Evolutionary conservation across 768 basidiomycete species (phyloP).

Genomic region (Antrodiella citrinella): DNA sequence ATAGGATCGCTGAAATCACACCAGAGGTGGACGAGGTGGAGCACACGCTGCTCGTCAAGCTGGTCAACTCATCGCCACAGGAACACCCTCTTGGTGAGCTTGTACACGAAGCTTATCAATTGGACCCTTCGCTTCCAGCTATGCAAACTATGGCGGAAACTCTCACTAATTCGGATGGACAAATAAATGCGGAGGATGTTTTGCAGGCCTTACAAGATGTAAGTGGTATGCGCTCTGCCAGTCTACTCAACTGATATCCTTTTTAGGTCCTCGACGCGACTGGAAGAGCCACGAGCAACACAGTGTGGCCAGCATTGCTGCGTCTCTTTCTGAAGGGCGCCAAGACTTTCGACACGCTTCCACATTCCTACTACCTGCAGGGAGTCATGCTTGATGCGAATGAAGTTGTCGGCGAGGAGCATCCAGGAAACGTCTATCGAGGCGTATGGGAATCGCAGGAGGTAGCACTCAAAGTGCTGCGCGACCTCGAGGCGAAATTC

Average conservation of each 20-base stretch:
- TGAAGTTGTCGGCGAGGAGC: not conserved
- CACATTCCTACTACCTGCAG: not conserved
- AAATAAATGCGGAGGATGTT: not conserved
- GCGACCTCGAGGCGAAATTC: too few species aligned
- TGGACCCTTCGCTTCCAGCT: too few species aligned
- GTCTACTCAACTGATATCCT: not conserved
- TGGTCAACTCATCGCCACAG: too few species aligned
- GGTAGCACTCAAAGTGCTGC: not conserved
- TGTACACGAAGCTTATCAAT: too few species aligned
- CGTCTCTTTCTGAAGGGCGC: not conserved
- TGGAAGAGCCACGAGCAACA: not conserved
- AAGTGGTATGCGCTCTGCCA: not conserved
- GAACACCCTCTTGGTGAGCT: too few species aligned
- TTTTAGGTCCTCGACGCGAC: not conserved
- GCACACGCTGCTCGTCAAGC: too few species aligned
- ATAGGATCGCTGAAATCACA: too few species aligned
- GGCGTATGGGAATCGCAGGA: not conserved
- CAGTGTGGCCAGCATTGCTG: not conserved
- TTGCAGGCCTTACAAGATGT: not conserved
- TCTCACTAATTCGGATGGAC: too few species aligned
- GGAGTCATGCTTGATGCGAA: not conserved
- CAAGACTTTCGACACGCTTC: not conserved
- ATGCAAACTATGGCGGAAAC: too few species aligned
- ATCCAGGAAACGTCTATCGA: not conserved
- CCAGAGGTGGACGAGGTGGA: too few species aligned